Base-by-base conservation (phyloP, 148 eudicot genomes). In the Mesembryanthemum crystallinum region DNA sequence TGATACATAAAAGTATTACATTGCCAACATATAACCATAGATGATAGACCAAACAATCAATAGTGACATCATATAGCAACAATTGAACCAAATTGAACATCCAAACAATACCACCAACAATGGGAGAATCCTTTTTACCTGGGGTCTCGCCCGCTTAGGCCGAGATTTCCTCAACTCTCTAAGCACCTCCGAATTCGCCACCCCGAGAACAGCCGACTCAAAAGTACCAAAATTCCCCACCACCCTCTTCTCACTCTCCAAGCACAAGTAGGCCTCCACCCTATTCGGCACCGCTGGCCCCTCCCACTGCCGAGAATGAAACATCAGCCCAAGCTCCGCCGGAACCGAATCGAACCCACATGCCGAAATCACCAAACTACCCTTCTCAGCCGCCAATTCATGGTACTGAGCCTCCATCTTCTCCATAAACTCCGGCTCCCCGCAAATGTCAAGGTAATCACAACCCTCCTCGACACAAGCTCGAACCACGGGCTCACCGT, bases 361-460 rank as follows among this genome's bases (percentile, higher is more conserved):
- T 6, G 89, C 98, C 1, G 91, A 91, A 47, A 94, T 68, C 24
- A 94, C 87, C 88, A 94, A 79, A 68, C 86, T 67, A 1, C 93
- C 93, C 67, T 63, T 88, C 71, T 89, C 87, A 78, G 24, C 79
- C 20, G 90, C 92, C 61, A 71, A 75, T 13, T 85, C 88, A 67
- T 86, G 84, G 73, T 77, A 87, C 11, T 2, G 11, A 0, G 76
- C 89, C 85, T 91, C 98, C 83, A 86, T 76, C 37, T 74, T 74
- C 86, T 93, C 98, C 98, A 93, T 93, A 57, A 91, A 91, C 88
- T 91, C 98, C 20, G 97, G 94, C 77, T 93, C 98, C 0, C 98
- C 98, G 11, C 87, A 85, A 9, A 93, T 91, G 64, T 93, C 98
- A 25, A 93, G 37, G 74, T 93, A 93, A 55, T 91, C 94, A 55